phyloP scores from a whole-genome alignment of 345 rosid species.

The Psidium guajava region DNA sequence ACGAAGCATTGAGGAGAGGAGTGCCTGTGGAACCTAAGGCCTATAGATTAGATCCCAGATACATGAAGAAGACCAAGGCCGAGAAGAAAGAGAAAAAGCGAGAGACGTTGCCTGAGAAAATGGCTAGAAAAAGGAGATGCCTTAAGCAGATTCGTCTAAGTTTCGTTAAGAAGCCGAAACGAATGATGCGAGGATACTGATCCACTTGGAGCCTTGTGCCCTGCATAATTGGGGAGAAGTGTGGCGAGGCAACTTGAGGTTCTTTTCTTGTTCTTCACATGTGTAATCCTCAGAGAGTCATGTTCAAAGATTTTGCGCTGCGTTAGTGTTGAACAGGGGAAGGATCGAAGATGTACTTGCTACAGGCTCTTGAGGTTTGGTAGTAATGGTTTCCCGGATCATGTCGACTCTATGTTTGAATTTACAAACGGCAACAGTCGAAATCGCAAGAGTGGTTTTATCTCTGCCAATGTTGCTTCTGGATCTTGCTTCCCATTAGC shows the following conservation, averaged over 20 bases:
- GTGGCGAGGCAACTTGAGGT: neutral
- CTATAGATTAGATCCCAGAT: conserved; percentile 53
- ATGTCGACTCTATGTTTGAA: neutral
- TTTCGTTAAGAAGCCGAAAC: conserved; percentile 78
- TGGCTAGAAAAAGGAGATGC: conserved; percentile 74
- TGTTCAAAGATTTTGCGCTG: neutral
- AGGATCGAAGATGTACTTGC: neutral
- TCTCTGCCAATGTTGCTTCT: neutral
- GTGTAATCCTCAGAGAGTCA: neutral
- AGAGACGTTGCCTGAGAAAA: conserved; percentile 93
- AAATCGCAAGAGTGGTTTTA: neutral
- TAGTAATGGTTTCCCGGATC: neutral
- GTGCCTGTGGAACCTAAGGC: conserved; percentile 61
- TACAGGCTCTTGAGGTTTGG: neutral
- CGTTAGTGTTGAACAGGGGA: neutral
- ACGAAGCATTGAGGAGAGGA: conserved; percentile 57
- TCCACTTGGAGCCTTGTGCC: neutral
- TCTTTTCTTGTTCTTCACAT: neutral
- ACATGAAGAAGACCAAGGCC: conserved; percentile 48
- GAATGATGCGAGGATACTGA: conserved; percentile 30
- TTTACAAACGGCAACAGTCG: neutral
- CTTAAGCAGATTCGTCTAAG: conserved; percentile 77
- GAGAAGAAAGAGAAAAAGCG: conserved; percentile 69
- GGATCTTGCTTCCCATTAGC: neutral
- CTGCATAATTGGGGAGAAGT: neutral